Evolutionary conservation across 441 rosid species (phyloP).

Genomic region (Arabidopsis lyrata): DNA sequence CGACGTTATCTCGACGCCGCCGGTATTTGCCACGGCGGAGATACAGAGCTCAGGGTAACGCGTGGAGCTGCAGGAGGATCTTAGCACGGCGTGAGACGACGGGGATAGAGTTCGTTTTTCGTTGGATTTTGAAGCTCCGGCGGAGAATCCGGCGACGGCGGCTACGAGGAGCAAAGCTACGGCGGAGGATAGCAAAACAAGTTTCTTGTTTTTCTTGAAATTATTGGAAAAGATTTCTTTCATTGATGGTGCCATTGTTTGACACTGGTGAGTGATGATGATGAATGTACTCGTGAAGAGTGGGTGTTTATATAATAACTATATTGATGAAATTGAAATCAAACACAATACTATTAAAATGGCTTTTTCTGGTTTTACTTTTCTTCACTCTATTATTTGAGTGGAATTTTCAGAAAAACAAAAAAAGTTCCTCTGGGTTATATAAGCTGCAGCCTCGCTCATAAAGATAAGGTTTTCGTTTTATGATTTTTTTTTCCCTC

Average conservation of each 20-base stretch:
- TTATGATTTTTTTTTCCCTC: too few species aligned
- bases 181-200: slow-evolving; percentile 30
- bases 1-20: slow-evolving; percentile 39
- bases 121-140: slow-evolving; percentile 27
- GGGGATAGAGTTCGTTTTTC: slow-evolving; percentile 21
- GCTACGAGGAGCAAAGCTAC: slow-evolving; percentile 27
- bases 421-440: slow-evolving; percentile 8
- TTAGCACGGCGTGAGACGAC: slow-evolving; percentile 52
- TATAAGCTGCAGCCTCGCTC: slow-evolving; percentile 22
- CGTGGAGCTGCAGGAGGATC: slow-evolving; percentile 61
- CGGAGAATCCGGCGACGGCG: slow-evolving; percentile 33
- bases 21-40: slow-evolving; percentile 50
- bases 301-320: slow-evolving; percentile 29
- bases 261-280: slow-evolving; percentile 39
- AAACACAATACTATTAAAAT: not conserved
- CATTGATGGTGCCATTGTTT: slow-evolving; percentile 38
- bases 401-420: slow-evolving; percentile 5
- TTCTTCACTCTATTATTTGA: slow-evolving; percentile 38
- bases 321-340: slow-evolving; percentile 15
- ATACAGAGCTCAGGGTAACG: slow-evolving; percentile 65
- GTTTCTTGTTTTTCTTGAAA: slow-evolving; percentile 50
- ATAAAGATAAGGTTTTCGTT: slow-evolving; percentile 30
- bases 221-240: slow-evolving; percentile 35
- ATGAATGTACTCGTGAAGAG: slow-evolving; percentile 34
- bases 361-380: slow-evolving; percentile 17